Conservation (phyloP, 2,329 filamentous ascomycete genomes). For the Trichoderma asperellum region DNA sequence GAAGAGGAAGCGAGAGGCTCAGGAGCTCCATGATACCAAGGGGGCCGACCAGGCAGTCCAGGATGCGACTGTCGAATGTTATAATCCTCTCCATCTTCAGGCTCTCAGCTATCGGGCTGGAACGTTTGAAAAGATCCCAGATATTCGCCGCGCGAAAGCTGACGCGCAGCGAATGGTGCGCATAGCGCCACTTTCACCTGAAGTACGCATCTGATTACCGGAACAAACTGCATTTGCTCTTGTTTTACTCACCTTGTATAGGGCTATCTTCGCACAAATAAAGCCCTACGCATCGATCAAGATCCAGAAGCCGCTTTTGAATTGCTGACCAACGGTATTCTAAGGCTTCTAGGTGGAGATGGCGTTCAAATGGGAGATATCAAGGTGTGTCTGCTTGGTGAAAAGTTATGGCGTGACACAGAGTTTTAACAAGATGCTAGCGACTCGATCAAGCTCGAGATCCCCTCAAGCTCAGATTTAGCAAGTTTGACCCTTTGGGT, state of each 20-base stretch:
- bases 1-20: slow-evolving; percentile 42
- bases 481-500: slow-evolving; percentile 42
- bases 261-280: slow-evolving; percentile 50
- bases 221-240: neutral
- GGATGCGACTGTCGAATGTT: slow-evolving; percentile 39
- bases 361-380: neutral
- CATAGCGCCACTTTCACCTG: slow-evolving; percentile 46
- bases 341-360: slow-evolving; percentile 36
- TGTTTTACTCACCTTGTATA: slow-evolving; percentile 31
- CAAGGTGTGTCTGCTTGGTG: neutral
- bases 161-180: slow-evolving; percentile 51
- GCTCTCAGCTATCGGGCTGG: slow-evolving; percentile 49
- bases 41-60: neutral
- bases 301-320: slow-evolving; percentile 47
- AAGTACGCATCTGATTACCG: slow-evolving; percentile 39
- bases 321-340: slow-evolving; percentile 46
- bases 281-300: slow-evolving; percentile 45
- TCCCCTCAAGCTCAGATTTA: slow-evolving; percentile 43
- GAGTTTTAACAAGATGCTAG: slow-evolving; percentile 32
- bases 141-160: slow-evolving; percentile 44
- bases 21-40: neutral
- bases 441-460: slow-evolving; percentile 43
- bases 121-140: slow-evolving; percentile 45
- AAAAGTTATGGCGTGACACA: neutral
- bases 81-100: slow-evolving; percentile 44